Conservation (phyloP, 495 filamentous ascomycete genomes). For the Chaetomidium leptoderma region DNA sequence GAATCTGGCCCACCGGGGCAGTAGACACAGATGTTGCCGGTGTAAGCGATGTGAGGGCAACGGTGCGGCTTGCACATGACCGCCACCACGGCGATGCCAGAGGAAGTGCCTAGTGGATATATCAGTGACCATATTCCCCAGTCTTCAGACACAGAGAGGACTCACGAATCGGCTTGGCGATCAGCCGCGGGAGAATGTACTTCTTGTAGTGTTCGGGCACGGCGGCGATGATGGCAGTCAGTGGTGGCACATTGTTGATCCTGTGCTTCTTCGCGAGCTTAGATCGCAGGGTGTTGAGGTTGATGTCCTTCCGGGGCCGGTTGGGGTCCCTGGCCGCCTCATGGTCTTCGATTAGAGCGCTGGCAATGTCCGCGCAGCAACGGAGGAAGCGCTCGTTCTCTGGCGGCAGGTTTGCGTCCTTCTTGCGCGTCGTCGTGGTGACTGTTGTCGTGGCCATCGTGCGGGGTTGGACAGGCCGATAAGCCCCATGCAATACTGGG, state of each 20-base stretch:
- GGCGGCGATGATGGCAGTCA: constrained; percentile 95
- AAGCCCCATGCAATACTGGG: not conserved
- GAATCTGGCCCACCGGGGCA: constrained; percentile 96
- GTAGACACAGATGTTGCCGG: constrained; percentile 98
- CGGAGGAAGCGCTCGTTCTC: constrained; percentile 92
- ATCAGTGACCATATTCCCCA: not conserved
- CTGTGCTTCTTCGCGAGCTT: constrained; percentile 90
- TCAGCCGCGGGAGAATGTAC: constrained; percentile 90
- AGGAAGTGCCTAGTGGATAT: constrained; percentile 66
- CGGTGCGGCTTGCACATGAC: constrained; percentile 99
- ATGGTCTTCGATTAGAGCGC: constrained; percentile 86
- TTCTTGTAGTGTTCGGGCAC: constrained; percentile 99
- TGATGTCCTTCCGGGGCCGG: constrained; percentile 76
- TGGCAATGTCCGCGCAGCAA: constrained; percentile 92
- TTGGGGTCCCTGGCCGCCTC: constrained; percentile 69
- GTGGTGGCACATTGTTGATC: constrained; percentile 75
- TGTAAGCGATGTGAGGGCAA: constrained; percentile 95
- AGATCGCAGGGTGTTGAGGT: constrained; percentile 82
- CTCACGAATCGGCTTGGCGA: constrained; percentile 92
- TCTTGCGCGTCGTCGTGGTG: constrained; percentile 43
- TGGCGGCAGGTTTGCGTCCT: constrained; percentile 71
- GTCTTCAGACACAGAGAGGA: not conserved
- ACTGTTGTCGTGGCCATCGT: constrained; percentile 45
- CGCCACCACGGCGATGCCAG: constrained; percentile 96
- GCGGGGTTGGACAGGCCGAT: not conserved